Evolutionary conservation across 2,329 filamentous ascomycete genomes (phyloP).

Genomic region (Claviceps pusilla): DNA sequence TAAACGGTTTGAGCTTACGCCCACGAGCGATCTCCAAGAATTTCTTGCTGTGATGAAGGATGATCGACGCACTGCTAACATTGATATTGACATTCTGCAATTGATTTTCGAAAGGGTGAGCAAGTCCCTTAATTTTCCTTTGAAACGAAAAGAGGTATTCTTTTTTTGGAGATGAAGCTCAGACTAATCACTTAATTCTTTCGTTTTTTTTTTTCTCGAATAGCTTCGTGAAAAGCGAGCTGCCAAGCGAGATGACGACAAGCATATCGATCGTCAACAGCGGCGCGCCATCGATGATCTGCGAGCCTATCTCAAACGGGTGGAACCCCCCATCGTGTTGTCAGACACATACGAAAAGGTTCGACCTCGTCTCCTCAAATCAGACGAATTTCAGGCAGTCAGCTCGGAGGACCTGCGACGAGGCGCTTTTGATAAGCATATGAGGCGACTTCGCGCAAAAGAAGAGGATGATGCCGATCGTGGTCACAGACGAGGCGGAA

Average conservation of each 20-base stretch:
- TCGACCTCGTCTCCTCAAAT: constrained; percentile 61
- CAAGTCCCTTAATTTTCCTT: neutral
- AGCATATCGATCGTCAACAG: constrained; percentile 70
- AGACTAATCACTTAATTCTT: neutral
- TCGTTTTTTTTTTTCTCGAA: neutral
- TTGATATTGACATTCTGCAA: constrained; percentile 63
- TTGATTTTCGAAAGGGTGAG: constrained; percentile 71
- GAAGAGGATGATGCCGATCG: constrained; percentile 72
- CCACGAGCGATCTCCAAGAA: constrained; percentile 75
- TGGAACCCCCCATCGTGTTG: constrained; percentile 66
- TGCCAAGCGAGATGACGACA: constrained; percentile 71
- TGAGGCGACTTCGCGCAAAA: constrained; percentile 80
- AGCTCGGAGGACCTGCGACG: constrained; percentile 69
- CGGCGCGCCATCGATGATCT: constrained; percentile 73
- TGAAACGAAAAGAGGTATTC: too few relatives aligned
- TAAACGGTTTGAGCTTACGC: constrained; percentile 78
- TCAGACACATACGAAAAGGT: constrained; percentile 84
- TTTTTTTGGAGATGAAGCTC: neutral
- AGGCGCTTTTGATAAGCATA: constrained; percentile 78
- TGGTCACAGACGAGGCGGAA: constrained; percentile 37
- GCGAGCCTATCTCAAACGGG: constrained; percentile 71
- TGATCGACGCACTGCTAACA: constrained; percentile 76
- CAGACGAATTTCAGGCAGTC: constrained; percentile 71
- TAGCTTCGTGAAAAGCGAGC: constrained; percentile 74
- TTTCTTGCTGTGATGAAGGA: constrained; percentile 69